Evolutionary conservation across 768 basidiomycete species (phyloP).

Genomic region (Strobilomyces confusus): DNA sequence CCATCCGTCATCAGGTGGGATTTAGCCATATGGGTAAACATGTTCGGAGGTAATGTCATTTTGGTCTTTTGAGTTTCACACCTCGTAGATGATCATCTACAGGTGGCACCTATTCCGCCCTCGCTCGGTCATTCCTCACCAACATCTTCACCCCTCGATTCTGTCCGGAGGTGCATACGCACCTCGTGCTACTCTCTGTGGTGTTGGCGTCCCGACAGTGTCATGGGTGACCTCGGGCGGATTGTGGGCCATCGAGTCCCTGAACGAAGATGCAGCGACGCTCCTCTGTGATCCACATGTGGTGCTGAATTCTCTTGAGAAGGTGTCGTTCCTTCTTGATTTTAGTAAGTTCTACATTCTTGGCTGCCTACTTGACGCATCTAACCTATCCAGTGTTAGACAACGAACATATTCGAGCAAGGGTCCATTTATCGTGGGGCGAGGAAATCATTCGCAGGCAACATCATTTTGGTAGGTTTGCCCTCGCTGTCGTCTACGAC

Average conservation of each 20-base stretch:
- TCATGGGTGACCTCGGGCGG: background rate
- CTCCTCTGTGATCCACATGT: background rate
- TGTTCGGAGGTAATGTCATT: background rate
- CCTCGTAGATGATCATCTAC: background rate
- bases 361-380: background rate
- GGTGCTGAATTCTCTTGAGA: background rate
- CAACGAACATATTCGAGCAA: background rate
- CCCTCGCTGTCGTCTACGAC: background rate
- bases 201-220: background rate
- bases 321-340: background rate
- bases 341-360: background rate
- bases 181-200: background rate
- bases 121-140: slow-evolving; percentile 5
- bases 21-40: slow-evolving; percentile 10
- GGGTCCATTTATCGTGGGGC: background rate
- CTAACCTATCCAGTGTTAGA: background rate
- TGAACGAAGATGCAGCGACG: background rate
- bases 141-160: slow-evolving; percentile 1
- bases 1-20: slow-evolving; percentile 3
- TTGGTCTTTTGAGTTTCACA: too few species aligned
- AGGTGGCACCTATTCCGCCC: background rate
- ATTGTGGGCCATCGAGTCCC: background rate
- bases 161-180: background rate
- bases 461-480: background rate
- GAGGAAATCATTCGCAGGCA: background rate